Base-by-base conservation (phyloP, 2,329 filamentous ascomycete genomes). In the Aureobasidium melanogenum region DNA sequence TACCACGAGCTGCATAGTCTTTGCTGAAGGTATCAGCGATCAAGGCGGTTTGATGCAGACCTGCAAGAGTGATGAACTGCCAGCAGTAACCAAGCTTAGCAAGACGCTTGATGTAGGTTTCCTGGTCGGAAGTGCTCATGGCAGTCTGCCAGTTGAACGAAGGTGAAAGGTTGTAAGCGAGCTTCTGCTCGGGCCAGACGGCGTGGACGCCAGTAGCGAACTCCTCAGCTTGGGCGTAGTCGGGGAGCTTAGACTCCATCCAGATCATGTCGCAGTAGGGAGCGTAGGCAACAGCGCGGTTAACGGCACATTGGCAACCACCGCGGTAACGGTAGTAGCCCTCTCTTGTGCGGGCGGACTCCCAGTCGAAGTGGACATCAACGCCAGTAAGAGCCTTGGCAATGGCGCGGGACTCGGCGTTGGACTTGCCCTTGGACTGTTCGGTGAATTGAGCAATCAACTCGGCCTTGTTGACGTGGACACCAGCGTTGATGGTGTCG, bases 111-210 rank as follows among this genome's bases (percentile, higher is more conserved):
- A 99, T 99, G 80, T 97, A 99, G 22, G 94, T 99, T 79, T 96
- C 91, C 79, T 99, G 94, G 74, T 97, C 93, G 58, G 83, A 82
- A 67, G 88, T 85, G 47, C 90, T 83, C 92, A 97, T 97, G 69
- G 93, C 94, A 62, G 91, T 83, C 82, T 97, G 97, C 94, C 94
- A 99, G 85, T 99, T 99, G 88, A 99, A 99, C 3, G 91, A 96
- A 32, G 94, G 94, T 0, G 91, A 97, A 66, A 99, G 87, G 82
- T 99, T 99, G 82, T 99, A 99, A 5, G 94, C 88, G 63, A 99
- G 88, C 89, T 99, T 99, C 76, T 97, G 90, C 78, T 99, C 89
- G 0, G 94, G 94, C 85, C 88, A 97, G 10, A 91, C 90, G 61
- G 91, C 88, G 76, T 97, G 94, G 43, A 99, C 93, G 54, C 94